Evolutionary conservation across 108 stramenopile species (phyloP), one percentile per base, ranked within the genome.

Genomic region (Cyclotella sp.): DNA sequence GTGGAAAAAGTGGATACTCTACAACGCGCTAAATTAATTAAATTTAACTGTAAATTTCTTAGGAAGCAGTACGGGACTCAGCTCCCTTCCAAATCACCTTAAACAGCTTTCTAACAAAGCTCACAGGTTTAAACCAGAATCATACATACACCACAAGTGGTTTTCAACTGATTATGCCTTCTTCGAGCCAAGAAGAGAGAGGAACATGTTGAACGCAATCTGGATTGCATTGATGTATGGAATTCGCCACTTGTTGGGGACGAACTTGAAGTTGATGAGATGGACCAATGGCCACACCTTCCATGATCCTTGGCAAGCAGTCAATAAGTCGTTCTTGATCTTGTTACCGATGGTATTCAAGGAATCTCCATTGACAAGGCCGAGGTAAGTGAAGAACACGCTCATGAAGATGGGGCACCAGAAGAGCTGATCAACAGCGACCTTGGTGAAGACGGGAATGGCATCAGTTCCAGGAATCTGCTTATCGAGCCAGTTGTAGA

Each of bases 191-290:
- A 98, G 86, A 87, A 98, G 85, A 49, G 93, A 95, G 60, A 98
- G 87, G 96, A 98, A 98, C 88, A 98, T 97, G 88, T 98, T 98
- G 92, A 97, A 98, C 41, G 89, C 94, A 77, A 98, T 89, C 89
- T 98, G 98, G 54, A 98, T 95, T 49, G 85, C 88, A 88, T 98
- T 98, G 93, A 98, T 96, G 87, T 97, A 98, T 72, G 97, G 88
- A 52, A 97, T 90, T 78, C 97, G 90, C 89, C 95, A 93, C 86
- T 97, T 95, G 80, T 89, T 94, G 62, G 96, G 95, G 55, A 98
- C 91, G 75, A 98, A 98, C 83, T 88, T 92, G 87, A 98, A 98
- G 93, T 98, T 98, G 80, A 98, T 86, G 47, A 94, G 87, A 84
- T 98, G 98, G 21, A 97, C 98, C 61, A 95, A 72, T 42, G 97